Base-by-base conservation (phyloP, 2,329 filamentous ascomycete genomes). In the Pseudogymnoascus sp. region DNA sequence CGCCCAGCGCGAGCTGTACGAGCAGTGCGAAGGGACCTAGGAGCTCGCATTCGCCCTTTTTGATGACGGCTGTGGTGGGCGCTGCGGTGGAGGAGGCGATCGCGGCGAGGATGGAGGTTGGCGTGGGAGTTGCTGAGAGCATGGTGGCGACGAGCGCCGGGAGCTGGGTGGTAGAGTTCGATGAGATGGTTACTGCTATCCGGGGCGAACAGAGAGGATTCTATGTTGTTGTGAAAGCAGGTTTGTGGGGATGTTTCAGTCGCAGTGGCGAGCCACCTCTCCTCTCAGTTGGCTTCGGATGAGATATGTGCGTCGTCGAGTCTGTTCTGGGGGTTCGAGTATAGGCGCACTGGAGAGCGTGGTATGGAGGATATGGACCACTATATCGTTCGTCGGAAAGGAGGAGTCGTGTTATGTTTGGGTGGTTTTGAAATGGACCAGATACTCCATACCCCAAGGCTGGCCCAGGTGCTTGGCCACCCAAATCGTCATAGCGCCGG, bases 1-100 rank as follows among this genome's bases (percentile, higher is more conserved):
- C 84, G 16, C 94, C 94, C 16, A 99, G 84, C 1, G 91, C 90
- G 43, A 85, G 88, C 77, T 99, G 94, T 5, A 99, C 88, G 35
- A 99, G 71, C 61, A 99, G 82, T 11, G 94, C 93, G 72, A 97
- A 99, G 3, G 92, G 84, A 0, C 94, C 94, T 2, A 99, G 81
- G 8, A 99, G 81, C 66, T 87, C 83, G 74, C 94, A 99, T 76
- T 96, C 90, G 67, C 88, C 90, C 59, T 81, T 82, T 67, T 63
- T 61, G 18, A 71, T 63, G 28, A 70, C 63, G 7, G 72, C 61
- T 35, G 71, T 65, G 14, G 70, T 66, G 22, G 71, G 67, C 47
- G 70, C 66, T 20, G 73, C 63, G 33, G 69, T 65, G 14, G 73
- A 68, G 18, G 71, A 63, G n/a, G 71, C 63, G 65, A 73, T 67